phyloP scores from a whole-genome alignment of 345 rosid species.

The Angophora floribunda region DNA sequence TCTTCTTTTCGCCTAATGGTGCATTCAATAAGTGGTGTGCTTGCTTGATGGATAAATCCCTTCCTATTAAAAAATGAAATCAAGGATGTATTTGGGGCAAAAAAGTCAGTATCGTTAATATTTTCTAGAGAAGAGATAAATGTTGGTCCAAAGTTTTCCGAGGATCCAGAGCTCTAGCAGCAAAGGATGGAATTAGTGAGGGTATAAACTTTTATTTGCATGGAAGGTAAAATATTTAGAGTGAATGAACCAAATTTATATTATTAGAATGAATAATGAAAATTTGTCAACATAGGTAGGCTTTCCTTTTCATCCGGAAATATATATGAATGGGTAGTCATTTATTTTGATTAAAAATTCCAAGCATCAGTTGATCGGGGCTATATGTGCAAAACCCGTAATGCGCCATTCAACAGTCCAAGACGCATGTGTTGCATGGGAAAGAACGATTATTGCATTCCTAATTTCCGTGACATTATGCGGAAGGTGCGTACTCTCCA shows the following conservation, averaged over 20 bases:
- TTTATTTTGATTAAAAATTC: no score
- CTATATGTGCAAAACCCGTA: not conserved
- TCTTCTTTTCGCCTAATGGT: no score
- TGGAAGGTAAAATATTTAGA: not conserved
- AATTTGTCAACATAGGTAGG: not conserved
- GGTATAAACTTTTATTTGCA: not conserved
- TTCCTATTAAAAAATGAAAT: no score
- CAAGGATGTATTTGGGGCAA: no score
- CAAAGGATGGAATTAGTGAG: no score
- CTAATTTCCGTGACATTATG: not conserved
- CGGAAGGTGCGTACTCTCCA: not conserved
- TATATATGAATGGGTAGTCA: not conserved
- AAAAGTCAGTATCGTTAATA: no score
- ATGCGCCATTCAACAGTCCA: not conserved
- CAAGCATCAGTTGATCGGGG: accelerated
- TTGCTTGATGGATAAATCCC: no score
- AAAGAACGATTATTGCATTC: not conserved
- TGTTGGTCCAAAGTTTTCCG: no score
- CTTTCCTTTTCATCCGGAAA: not conserved
- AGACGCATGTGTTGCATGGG: not conserved
- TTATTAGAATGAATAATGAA: not conserved
- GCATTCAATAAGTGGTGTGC: no score
- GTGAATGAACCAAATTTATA: not conserved
- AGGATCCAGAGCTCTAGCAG: no score
- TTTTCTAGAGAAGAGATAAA: no score